Conservation (phyloP, 768 basidiomycete genomes). For the Podaxis sp. region DNA sequence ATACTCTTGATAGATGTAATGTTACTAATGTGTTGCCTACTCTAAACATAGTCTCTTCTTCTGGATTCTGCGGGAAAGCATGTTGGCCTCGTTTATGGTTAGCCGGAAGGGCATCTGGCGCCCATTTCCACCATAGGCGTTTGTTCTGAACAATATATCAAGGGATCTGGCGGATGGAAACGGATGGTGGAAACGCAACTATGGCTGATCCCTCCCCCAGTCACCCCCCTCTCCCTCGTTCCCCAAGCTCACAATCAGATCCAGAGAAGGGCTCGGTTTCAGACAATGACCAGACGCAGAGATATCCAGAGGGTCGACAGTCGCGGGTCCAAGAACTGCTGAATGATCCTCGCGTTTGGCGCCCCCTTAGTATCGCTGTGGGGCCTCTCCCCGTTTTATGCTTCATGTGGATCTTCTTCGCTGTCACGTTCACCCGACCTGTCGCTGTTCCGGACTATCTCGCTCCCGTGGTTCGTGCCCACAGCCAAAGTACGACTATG, state of each 20-base stretch:
- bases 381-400: neutral
- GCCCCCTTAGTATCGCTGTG: neutral
- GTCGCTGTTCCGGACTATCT: neutral
- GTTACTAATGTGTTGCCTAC: neutral
- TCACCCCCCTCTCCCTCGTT: neutral
- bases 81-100: too few relatives aligned
- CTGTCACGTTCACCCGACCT: neutral
- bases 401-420: slow-evolving; percentile 2
- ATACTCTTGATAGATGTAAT: neutral
- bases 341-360: neutral
- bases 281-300: neutral
- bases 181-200: neutral
- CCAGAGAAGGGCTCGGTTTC: neutral
- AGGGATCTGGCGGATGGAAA: neutral
- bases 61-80: neutral
- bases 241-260: neutral
- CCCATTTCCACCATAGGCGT: neutral
- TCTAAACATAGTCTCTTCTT: neutral
- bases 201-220: neutral
- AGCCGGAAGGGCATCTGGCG: neutral
- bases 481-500: slow-evolving; percentile 5
- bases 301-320: neutral
- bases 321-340: neutral
- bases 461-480: neutral
- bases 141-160: neutral